These are phyloP conservation scores for Pichia sp. DNA, from an alignment of 1,139 yeast species.

Conservation along the genomic window DNA sequence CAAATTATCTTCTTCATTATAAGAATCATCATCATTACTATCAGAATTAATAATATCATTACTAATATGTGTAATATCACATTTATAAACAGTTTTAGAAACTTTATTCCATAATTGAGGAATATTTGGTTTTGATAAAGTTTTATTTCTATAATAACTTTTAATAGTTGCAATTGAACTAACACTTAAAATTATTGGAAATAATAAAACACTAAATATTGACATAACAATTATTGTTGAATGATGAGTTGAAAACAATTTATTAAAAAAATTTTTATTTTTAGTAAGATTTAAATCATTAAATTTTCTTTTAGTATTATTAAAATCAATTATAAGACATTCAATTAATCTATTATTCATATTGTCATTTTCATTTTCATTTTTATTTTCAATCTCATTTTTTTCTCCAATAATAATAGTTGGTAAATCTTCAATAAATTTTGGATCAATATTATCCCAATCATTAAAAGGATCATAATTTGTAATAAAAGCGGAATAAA, in stretches of 20 bases:
- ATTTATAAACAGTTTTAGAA: neutral
- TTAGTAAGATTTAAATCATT: neutral
- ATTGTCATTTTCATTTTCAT: no score
- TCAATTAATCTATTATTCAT: constrained; percentile 31
- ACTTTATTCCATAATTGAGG: constrained; percentile 16
- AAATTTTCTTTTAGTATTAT: constrained; percentile 19
- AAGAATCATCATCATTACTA: neutral
- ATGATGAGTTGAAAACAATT: constrained; percentile 5
- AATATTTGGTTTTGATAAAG: constrained; percentile 19
- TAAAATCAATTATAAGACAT: constrained; percentile 55
- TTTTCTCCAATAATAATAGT: constrained; percentile 18
- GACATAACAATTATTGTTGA: constrained; percentile 9
- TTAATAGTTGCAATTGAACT: constrained; percentile 34
- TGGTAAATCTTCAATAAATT: constrained; percentile 35
- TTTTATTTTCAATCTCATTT: no score
- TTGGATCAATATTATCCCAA: constrained; percentile 37
- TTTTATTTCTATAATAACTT: constrained; percentile 22
- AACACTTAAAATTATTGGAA: constrained; percentile 45
- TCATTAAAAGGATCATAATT: constrained; percentile 44
- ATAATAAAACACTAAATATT: constrained; percentile 38
- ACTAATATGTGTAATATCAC: neutral
- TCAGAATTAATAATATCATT: neutral
- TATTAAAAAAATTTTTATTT: no score
- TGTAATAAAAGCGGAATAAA: constrained; percentile 48
- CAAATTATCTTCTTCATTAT: constrained; percentile 8